These are phyloP conservation scores for Fusarium begoniae DNA, from an alignment of 2,329 filamentous ascomycete species.

Conservation along the genomic window DNA sequence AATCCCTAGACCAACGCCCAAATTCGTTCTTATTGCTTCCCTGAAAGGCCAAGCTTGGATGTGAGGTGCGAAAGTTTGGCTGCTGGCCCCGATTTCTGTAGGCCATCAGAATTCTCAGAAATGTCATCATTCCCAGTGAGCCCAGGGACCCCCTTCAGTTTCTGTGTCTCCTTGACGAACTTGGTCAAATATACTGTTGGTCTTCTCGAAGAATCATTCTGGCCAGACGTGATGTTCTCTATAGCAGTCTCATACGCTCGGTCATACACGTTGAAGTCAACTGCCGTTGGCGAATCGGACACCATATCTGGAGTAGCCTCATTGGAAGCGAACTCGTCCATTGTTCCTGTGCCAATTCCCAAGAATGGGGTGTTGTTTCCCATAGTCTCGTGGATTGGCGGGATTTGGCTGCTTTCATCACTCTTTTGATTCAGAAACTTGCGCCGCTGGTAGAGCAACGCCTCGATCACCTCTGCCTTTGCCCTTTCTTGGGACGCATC, in stretches of 20 bases:
- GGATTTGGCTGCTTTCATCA: conserved; percentile 55
- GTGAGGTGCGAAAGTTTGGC: conserved; percentile 35
- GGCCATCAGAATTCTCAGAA: conserved; percentile 1
- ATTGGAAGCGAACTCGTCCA: conserved; percentile 55
- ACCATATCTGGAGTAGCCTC: conserved; percentile 62
- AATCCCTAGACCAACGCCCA: neutral
- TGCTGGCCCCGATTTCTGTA: conserved; percentile 15
- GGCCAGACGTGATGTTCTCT: conserved; percentile 69
- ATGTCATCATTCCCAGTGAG: conserved; percentile 43
- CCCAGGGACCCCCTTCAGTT: conserved; percentile 49
- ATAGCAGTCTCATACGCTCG: conserved; percentile 82
- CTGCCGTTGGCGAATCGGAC: conserved; percentile 84
- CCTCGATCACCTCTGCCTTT: conserved; percentile 59
- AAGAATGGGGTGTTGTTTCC: conserved; percentile 73
- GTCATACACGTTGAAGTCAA: conserved; percentile 90
- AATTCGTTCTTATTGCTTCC: conserved; percentile 2
- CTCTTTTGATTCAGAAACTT: conserved; percentile 48
- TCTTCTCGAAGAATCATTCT: conserved; percentile 48
- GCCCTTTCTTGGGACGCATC: conserved; percentile 47
- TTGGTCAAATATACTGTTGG: conserved; percentile 60
- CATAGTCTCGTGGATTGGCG: conserved; percentile 66
- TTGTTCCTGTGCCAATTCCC: conserved; percentile 76
- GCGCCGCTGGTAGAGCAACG: conserved; percentile 58
- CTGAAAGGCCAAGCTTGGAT: conserved; percentile 34
- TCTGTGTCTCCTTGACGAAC: conserved; percentile 56